Evolutionary conservation across 306 rosid species (phyloP), one percentile per base, ranked within the genome.

Genomic region (Vigna angularis): DNA sequence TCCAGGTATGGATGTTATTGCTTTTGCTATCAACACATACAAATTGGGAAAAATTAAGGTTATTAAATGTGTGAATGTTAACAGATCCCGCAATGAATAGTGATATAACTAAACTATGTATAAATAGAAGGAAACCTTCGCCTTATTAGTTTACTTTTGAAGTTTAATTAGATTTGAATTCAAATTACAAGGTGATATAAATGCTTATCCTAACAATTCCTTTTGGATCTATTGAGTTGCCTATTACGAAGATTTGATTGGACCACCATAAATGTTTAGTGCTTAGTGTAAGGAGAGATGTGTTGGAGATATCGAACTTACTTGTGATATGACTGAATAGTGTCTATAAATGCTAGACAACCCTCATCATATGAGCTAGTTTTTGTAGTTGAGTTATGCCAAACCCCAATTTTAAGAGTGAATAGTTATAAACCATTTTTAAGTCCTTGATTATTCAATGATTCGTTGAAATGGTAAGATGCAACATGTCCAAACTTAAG

Each of bases 1-100:
- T 95, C 74, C 98, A 93, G 99, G 99, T 95, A 86, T 78, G 88
- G 62, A 28, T 77, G 68, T 44, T 40, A 16, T 61, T 78, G 24
- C 11, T 34, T 45, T 73, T 63, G 53, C 52, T 15, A 61, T 73
- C 56, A 7, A 63, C 36, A 9, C 44, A 34, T 4, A 47, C 56
- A 71, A 50, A 66, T 62, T 6, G 10, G 10, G 44, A 48, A 36
- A 71, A 75, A 9, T 48, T 22, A 36, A 79, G 67, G 38, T 67
- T 52, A 44, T 76, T 57, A 53, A 82, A 52, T 49, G 13, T 55
- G 26, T 79, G 26, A 52, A 53, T 18, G 28, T 18, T 53, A 18
- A 30, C 13, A 51, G 13, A 53, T 17, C 14, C 6, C 6, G 20
- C 6, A 18, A 3, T 55, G 14, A 20, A 13, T 18, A 53, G 59